These are phyloP conservation scores for Macaranga tanarius DNA, from an alignment of 441 rosid genomes.

Conservation along the genomic window DNA sequence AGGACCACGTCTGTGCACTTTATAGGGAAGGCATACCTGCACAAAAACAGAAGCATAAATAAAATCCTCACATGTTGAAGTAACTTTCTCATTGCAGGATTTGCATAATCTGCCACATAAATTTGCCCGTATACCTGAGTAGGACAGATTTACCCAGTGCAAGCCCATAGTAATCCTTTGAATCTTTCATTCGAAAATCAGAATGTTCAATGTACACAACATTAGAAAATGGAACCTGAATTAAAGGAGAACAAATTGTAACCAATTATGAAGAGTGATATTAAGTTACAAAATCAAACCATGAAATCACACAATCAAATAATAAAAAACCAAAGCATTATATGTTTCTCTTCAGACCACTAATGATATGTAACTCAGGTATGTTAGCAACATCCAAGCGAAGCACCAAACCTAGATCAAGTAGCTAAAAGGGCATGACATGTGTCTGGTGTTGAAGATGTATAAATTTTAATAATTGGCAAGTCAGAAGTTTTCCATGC, in stretches of 20 bases:
- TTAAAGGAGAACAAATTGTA: constrained; percentile 6
- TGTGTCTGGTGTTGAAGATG: neutral
- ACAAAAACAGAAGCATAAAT: constrained; percentile 22
- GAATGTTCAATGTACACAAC: constrained; percentile 76
- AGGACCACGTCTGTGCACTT: constrained; percentile 78
- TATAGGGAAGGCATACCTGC: constrained; percentile 87
- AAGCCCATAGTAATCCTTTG: constrained; percentile 91
- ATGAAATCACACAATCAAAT: neutral
- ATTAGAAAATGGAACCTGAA: constrained; percentile 78
- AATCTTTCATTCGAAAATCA: constrained; percentile 91
- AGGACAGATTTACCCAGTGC: constrained; percentile 90
- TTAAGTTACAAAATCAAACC: neutral
- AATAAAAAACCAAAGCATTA: neutral
- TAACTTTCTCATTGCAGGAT: constrained; percentile 1
- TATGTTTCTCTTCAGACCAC: neutral
- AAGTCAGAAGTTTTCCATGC: neutral
- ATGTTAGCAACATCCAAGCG: neutral
- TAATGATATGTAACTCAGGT: neutral
- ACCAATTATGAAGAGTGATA: constrained; percentile 4
- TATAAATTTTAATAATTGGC: neutral
- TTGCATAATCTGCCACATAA: neutral
- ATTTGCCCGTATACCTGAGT: constrained; percentile 50
- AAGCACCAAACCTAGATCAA: neutral
- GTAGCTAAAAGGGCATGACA: neutral
- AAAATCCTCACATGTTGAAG: constrained; percentile 9